Base-by-base conservation (phyloP, 2,329 filamentous ascomycete genomes). In the Penicillium sp. region DNA sequence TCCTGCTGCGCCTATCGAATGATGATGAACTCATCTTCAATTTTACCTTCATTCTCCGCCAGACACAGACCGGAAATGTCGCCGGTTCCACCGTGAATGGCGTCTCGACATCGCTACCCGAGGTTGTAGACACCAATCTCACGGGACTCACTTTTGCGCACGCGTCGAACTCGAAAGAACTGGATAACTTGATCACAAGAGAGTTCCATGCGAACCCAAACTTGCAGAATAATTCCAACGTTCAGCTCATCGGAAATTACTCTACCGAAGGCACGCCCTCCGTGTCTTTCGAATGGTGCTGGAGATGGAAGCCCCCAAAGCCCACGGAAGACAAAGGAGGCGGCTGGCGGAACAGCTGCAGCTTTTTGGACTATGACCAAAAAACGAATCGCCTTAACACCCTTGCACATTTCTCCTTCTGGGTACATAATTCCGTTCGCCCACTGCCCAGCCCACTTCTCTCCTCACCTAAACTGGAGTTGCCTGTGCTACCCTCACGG, bases 191-290 rank as follows among this genome's bases (percentile, higher is more conserved):
- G 51, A 89, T 98, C 52, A 98, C 94, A 16, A 85, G 93, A 69
- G 95, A 99, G 76, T 98, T 99, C 71, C 93, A 98, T 69, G 93
- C 94, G 67, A 93, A 99, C 73, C 95, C 95, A 0, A 99, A 99
- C 73, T 82, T 99, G 58, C 95, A 99, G 81, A 98, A 96, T 75
- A 98, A 97, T 73, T 85, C 93, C 57, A 98, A 98, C 73, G 95
- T 99, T 42, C 90, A 96, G 71, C 84, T 98, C 48, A 89, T 99
- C n/a, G 95, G 95, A 3, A 93, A 97, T 75, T 97, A 90, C 73
- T 85, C 86, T 2, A 99, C 95, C 0, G 87, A 85, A 35, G 93
- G 94, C n/a, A 91, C 83, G 70, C 82, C 89, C 6, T 94, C 92
- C 1, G 89, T 96, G 33, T 88, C 92, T 37, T 97, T 97, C 73